Base-by-base conservation (phyloP, 139 green algal genomes). In the Limnomonas spitsbergensis region DNA sequence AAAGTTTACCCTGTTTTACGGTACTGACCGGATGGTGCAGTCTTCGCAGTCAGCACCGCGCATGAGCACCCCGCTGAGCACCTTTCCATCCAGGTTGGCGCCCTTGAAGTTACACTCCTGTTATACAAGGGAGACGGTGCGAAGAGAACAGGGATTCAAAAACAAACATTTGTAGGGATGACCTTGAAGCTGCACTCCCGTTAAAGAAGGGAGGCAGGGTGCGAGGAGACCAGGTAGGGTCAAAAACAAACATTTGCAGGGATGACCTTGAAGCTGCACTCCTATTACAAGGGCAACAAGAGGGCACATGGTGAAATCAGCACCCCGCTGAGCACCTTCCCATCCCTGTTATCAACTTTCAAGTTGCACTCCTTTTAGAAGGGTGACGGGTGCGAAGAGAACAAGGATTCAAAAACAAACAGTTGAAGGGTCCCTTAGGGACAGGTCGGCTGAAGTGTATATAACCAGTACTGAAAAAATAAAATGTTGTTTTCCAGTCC, bases 31-130 rank as follows among this genome's bases (percentile, higher is more conserved):
- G 29, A 72, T 72, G 61, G 9, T 72, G 61, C 61, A 72, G 27
- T 20, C 61, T 20, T 72, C 69, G 24, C 31, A 75, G 29, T 34
- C 7, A 42, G 69, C 69, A 52, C 31, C 34, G 69, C 69, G 40
- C 69, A 75, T 75, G 24, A 75, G 37, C 26, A 47, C 34, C 7
- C 29, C 69, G 42, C 7, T 40, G 35, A 75, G 37, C 9, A 53
- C 29, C 69, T 75, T 75, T 20, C 7, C 34, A 34, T 47, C 69
- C n/a, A 75, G 29, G 37, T 53, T 29, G 34, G 69, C 29, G 31
- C 29, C 79, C 69, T 75, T 42, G 26, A 52, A 29, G 31, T 42
- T 75, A 29, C 69, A 52, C 6, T 20, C 34, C 26, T 75, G 69
- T 75, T 42, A 20, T 75, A 52, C 35, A 37, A 61, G 47, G 20